Evolutionary conservation across 2,329 filamentous ascomycete species (phyloP).

Genomic region (Rutstroemia sp.): DNA sequence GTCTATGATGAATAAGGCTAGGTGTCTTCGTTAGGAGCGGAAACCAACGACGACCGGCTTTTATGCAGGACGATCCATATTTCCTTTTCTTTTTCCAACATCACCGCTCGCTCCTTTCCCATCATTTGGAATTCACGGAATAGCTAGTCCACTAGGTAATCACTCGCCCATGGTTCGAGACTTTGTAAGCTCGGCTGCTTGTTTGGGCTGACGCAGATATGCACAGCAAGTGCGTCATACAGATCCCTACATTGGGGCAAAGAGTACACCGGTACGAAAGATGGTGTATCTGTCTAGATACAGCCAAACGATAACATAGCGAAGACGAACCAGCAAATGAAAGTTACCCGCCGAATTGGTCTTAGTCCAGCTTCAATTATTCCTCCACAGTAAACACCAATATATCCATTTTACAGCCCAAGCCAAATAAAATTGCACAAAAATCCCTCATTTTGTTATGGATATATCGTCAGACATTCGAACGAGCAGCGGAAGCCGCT

Average conservation of each 20-base stretch:
- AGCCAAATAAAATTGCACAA: background rate
- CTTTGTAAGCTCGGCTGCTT: too few species aligned
- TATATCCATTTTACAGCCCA: background rate
- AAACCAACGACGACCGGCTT: background rate
- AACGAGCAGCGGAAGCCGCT: background rate
- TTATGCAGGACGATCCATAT: background rate
- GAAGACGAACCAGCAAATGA: background rate
- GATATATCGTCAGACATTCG: background rate
- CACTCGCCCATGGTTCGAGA: too few species aligned
- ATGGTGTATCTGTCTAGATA: background rate
- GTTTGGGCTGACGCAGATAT: too few species aligned
- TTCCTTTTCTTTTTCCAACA: background rate
- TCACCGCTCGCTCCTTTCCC: background rate
- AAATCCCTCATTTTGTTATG: background rate
- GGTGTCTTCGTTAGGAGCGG: background rate
- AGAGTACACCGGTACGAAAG: too few species aligned
- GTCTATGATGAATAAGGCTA: background rate
- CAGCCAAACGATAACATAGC: background rate
- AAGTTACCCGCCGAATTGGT: background rate
- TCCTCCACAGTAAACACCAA: background rate
- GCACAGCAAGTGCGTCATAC: too few species aligned
- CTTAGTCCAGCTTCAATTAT: background rate
- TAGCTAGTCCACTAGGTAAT: background rate
- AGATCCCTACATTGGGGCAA: too few species aligned
- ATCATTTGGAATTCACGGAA: background rate